Conservation (phyloP, 208 protist species). For the Acanthamoeba pearcei region DNA sequence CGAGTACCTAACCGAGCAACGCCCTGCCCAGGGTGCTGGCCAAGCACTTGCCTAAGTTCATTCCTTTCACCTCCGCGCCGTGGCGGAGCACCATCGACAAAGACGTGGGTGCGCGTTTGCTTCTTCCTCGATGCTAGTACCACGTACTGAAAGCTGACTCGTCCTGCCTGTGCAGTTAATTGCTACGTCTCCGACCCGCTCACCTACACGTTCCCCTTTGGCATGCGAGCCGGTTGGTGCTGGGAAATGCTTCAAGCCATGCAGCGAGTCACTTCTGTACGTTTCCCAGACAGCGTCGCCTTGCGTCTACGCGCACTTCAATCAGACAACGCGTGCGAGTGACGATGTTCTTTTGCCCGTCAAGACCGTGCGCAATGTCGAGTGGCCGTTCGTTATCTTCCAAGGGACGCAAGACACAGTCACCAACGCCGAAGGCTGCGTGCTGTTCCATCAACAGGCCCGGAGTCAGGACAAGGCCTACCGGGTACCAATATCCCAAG, state of each 20-base stretch:
- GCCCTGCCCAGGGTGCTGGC: background rate
- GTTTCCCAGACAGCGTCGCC: background rate
- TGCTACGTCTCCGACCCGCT: constrained; percentile 57
- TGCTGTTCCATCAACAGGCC: background rate
- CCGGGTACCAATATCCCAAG: background rate
- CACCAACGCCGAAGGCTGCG: constrained; percentile 32
- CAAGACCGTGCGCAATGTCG: background rate
- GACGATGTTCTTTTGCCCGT: background rate
- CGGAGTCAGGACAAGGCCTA: constrained; percentile 33
- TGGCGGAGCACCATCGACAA: background rate
- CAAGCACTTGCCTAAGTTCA: constrained; percentile 50
- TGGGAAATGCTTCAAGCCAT: constrained; percentile 57
- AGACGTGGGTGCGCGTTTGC: constrained; percentile 13
- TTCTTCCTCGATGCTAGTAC: background rate
- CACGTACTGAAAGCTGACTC: background rate
- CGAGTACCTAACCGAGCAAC: background rate
- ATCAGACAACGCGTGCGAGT: background rate
- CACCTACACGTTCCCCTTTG: constrained; percentile 10
- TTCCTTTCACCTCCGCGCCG: background rate
- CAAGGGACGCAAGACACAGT: constrained; percentile 6
- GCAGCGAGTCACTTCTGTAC: background rate
- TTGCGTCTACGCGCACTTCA: background rate
- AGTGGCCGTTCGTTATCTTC: constrained; percentile 21
- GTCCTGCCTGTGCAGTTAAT: background rate
- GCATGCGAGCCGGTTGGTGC: background rate